Percentiles rank a stretch among this genome's conserved stretches.
These are phyloP conservation scores for Plasmodium gonderi DNA, from an alignment of 169 alveolate genomes.

Conservation along the genomic window DNA sequence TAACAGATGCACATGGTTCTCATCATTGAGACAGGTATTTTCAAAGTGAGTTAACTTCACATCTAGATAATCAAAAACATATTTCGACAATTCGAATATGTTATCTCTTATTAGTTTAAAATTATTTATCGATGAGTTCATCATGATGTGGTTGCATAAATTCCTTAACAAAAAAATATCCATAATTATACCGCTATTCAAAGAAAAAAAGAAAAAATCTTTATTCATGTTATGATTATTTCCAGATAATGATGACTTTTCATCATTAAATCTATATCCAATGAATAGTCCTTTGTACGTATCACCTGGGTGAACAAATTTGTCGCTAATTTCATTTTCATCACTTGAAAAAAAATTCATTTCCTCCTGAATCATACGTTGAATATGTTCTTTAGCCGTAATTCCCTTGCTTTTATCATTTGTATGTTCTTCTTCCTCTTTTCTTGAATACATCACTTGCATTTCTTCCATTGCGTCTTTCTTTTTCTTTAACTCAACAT, in stretches of 20 bases:
- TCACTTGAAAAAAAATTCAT: not conserved
- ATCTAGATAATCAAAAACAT: not conserved
- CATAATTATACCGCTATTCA: constrained; percentile 49
- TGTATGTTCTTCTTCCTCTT: not conserved
- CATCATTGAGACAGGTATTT: constrained; percentile 25
- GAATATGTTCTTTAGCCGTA: not conserved
- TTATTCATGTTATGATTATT: not conserved
- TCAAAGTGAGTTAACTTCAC: constrained; percentile 33
- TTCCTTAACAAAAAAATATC: constrained; percentile 24
- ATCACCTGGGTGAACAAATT: not conserved
- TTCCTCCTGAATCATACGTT: not conserved
- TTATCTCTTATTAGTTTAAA: not conserved
- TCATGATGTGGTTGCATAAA: not conserved
- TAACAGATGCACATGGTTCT: constrained; percentile 1
- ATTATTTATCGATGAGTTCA: not conserved
- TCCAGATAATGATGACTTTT: not conserved
- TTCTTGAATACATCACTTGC: not conserved
- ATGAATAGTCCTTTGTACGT: constrained; percentile 7
- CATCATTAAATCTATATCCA: constrained; percentile 19
- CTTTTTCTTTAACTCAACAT: constrained; percentile 11
- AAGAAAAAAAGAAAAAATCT: not conserved
- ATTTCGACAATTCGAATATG: constrained; percentile 17
- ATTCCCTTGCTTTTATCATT: not conserved
- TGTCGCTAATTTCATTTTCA: constrained; percentile 20
- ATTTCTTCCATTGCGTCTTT: not conserved